A percentile compares a stretch with the other conserved stretches of the same genome.
Evolutionary conservation across 441 rosid species (phyloP).

Genomic region (Mallotus repandus): DNA sequence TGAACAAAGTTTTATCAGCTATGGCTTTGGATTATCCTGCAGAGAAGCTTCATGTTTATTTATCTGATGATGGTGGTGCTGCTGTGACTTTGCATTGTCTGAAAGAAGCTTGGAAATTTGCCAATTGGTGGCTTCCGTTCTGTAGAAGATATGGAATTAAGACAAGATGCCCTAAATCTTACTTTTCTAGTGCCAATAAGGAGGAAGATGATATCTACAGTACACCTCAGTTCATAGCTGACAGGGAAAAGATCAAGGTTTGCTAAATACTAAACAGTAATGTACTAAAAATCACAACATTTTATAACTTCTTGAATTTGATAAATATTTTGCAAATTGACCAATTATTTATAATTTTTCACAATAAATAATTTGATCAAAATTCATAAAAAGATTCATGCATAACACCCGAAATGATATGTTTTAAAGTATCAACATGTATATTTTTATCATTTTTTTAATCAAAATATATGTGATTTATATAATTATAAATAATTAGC

Average conservation of each 20-base stretch:
- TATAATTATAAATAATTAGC: too few relatives aligned
- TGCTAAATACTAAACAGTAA: neutral
- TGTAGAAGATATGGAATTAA: slow-evolving; percentile 35
- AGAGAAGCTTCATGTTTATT: slow-evolving; percentile 40
- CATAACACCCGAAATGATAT: too few relatives aligned
- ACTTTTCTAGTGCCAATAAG: slow-evolving; percentile 24
- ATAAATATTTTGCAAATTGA: too few relatives aligned
- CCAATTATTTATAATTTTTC: too few relatives aligned
- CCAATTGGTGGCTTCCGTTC: slow-evolving; percentile 46
- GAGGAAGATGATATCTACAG: neutral
- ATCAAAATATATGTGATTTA: too few relatives aligned
- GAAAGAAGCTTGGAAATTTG: slow-evolving; percentile 41
- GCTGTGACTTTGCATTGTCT: slow-evolving; percentile 30
- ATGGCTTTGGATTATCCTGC: slow-evolving; percentile 45
- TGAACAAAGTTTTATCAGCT: slow-evolving; percentile 47
- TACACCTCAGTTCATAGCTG: slow-evolving; percentile 10
- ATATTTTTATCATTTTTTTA: too few relatives aligned
- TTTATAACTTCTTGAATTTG: too few relatives aligned
- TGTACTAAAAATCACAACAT: too few relatives aligned
- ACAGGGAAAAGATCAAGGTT: slow-evolving; percentile 31
- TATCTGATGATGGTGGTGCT: slow-evolving; percentile 48
- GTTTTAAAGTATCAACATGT: too few relatives aligned
- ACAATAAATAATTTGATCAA: too few relatives aligned
- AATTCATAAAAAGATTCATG: too few relatives aligned
- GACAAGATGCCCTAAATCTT: slow-evolving; percentile 38